Evolutionary conservation across 768 basidiomycete species (phyloP).

Genomic region (Amanita subjunquillea): DNA sequence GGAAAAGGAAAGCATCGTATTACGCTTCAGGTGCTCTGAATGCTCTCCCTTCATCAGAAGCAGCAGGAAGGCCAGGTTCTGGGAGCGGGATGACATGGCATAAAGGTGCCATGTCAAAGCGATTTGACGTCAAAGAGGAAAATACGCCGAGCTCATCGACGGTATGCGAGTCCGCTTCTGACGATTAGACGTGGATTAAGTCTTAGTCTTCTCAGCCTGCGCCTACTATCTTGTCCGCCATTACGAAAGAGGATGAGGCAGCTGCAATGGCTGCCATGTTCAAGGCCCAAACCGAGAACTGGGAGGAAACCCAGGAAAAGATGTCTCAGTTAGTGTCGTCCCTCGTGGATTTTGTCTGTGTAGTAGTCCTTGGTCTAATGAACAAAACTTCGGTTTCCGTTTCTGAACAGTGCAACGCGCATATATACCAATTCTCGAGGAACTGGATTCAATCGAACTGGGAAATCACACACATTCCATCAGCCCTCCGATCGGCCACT

Average conservation of each 20-base stretch:
- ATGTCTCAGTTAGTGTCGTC: constrained; percentile 95
- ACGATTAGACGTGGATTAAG: background rate
- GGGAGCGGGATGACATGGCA: constrained; percentile 37
- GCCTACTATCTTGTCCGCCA: constrained; percentile 27
- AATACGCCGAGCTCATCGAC: constrained; percentile 13
- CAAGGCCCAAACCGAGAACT: constrained; percentile 85
- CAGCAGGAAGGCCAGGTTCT: constrained; percentile 26
- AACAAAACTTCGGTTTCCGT: constrained; percentile 28
- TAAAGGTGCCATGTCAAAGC: constrained; percentile 72
- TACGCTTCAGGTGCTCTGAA: constrained; percentile 47
- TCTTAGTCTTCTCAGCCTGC: constrained; percentile 13
- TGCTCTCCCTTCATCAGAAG: constrained; percentile 38
- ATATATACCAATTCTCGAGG: constrained; percentile 61
- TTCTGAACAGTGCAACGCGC: constrained; percentile 49
- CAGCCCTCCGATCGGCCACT: constrained; percentile 66
- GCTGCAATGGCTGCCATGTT: constrained; percentile 99
- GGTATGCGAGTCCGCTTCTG: constrained; percentile 2
- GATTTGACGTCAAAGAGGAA: constrained; percentile 85
- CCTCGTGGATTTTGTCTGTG: constrained; percentile 45
- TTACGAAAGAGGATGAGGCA: constrained; percentile 70
- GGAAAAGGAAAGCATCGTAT: constrained; percentile 74
- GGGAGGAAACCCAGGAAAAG: constrained; percentile 99
- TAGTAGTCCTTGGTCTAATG: constrained; percentile 71
- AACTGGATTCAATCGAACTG: constrained; percentile 49
- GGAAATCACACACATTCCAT: constrained; percentile 44